Evolutionary conservation across 345 rosid genomes (phyloP), one percentile per base, ranked within the genome.

Genomic region (Toxicodendron radicans): DNA sequence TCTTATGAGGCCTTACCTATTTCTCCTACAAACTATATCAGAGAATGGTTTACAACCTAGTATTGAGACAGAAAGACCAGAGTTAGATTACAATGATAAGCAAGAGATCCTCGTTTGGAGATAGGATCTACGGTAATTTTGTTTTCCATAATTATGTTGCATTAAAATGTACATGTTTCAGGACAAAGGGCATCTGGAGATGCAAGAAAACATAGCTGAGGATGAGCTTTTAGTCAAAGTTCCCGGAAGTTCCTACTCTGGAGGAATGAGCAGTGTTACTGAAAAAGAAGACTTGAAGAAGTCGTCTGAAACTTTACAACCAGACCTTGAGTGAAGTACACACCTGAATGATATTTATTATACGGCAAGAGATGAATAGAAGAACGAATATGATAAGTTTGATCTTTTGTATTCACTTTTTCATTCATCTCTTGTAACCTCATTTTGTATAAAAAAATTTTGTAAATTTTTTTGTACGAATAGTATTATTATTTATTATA

Each of bases 161-260:
- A 17, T 54, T 46, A 56, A 59, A 49, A 63, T 63, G 12, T 7
- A n/a, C 35, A 10, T 30, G 33, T 79, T 71, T 58, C 83, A 90
- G 97, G 88, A 78, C 58, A 68, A 66, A 58, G 80, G 43, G 69
- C 69, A 73, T 70, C 65, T 69, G 24, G 78, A 79, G 45, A 71
- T 53, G 61, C 75, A 45, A 56, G 87, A 79, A 6, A 76, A 76
- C 1, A 66, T 46, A 3, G 75, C 45, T 23, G 89, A 90, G 30
- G 94, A 92, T 35, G 93, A 89, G 63, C 93, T 93, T 68, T 71
- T 92, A 24, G 87, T 95, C 48, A 83, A 77, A 66, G 98, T 95
- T 72, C 99, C 99, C 14, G 96, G 98, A 75, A 92, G 98, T 82
- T 82, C 98, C 53, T 91, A 92, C 79, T 86, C 93, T 58, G 69